Evolutionary conservation across 2,329 filamentous ascomycete genomes (phyloP), one percentile per base, ranked within the genome.

Genomic region (Zelopaecilomyces penicillatus): DNA sequence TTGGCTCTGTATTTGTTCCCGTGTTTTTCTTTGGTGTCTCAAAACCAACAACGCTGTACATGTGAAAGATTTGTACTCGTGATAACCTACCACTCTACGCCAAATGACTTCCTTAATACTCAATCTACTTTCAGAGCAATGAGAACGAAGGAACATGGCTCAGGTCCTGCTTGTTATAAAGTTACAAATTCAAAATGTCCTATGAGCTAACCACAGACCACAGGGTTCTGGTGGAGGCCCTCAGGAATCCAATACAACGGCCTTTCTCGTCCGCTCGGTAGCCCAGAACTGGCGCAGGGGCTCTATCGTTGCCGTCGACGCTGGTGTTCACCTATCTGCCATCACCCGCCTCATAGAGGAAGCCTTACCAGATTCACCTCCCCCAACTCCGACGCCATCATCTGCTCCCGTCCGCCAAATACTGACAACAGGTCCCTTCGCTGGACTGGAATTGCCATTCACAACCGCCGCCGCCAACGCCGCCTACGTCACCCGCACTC

Each of bases 191-290:
- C 19, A 19, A 19, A 19, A 19, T 19, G 19, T 19, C 19, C 19
- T 19, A 19, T 19, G 19, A 39, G 50, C 61, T 65, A 51, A 66
- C 55, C 48, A 39, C 38, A 9, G 45, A 42, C 47, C 51, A 4
- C 59, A 95, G 89, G 93, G 93, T 52, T 81, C 88, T 38, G 87
- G 88, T 41, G 93, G 93, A 47, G 93, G 93, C 42, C 93, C 93
- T 30, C 77, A 80, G 57, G 93, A 98, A 73, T 83, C 88, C 63
- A 93, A 90, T 62, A 85, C 87, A 27, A 96, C 91, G 0, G 87
- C 89, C 3, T 81, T 97, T 46, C 78, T 98, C 19, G 87, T 97
- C 39, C 84, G 91, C 39, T 91, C 91, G 4, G 75, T 84, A 7
- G 78, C 82, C 30, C 78, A 84, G 42, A 78, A 82, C 50, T 98